Evolutionary conservation across 352 stramenopile species (phyloP), one percentile per base, ranked within the genome.

Genomic region (Phytophthora fragariae): DNA sequence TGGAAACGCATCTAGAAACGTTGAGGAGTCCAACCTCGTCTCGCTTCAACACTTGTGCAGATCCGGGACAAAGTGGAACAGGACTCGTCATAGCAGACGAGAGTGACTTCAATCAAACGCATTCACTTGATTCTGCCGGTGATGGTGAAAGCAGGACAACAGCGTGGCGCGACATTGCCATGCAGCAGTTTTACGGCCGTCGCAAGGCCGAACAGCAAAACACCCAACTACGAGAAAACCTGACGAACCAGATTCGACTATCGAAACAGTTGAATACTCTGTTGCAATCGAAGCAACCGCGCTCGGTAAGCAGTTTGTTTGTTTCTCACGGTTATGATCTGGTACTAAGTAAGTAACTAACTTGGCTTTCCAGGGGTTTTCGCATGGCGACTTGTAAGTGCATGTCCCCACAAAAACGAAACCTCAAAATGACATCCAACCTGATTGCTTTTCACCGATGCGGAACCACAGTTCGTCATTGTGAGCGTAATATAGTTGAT

Each of bases 1-100:
- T 65, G 58, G 58, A 65, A 39, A 56, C 10, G 4, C 58, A 65
- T 44, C 58, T 65, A 10, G 58, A 65, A 57, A 57, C 58, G 10
- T 35, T 65, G 27, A 47, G 29, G 29, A 54, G 58, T 46, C 58
- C 58, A n/a, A 35, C 24, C 46, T 65, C 27, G 10, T 14, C 58
- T 65, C 58, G 58, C 29, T 24, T 46, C 47, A 31, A 54, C 47
- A 31, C 47, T 19, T 29, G 19, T 7, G 19, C n/a, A 17, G 39
- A n/a, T n/a, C 39, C 39, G 39, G 21, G n/a, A 54, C n/a, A 54
- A 54, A 27, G 15, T 29, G 47, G 29, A 31, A n/a, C 17, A 54
- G 19, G 19, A 2, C n/a, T 29, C 47, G 19, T 54, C 47, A n/a
- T 9, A 27, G n/a, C 44, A 52, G 44, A 52, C 44, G 44, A 52